Evolutionary conservation across 192 early-diverging fungal species (phyloP).

Genomic region (Coemansia sp.): DNA sequence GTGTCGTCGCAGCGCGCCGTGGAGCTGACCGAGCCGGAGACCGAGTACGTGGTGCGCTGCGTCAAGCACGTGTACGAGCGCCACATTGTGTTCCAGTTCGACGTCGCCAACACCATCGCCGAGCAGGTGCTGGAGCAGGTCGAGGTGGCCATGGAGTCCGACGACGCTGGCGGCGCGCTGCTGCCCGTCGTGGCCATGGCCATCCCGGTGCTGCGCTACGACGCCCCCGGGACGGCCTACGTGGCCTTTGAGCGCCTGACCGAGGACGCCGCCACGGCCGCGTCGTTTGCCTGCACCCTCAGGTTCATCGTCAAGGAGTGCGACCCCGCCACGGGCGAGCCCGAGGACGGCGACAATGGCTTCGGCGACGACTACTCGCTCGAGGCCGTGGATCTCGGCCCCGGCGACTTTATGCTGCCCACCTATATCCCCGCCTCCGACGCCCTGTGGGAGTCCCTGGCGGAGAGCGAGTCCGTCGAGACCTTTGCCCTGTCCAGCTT

Average conservation of each 20-base stretch:
- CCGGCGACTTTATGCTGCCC: constrained; percentile 89
- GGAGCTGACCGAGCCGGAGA: constrained; percentile 86
- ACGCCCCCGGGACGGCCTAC: constrained; percentile 76
- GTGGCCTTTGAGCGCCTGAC: constrained; percentile 78
- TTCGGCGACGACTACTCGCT: constrained; percentile 93
- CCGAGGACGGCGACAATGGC: constrained; percentile 79
- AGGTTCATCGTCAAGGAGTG: constrained; percentile 93
- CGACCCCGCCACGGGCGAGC: constrained; percentile 89
- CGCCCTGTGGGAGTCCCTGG: constrained; percentile 76
- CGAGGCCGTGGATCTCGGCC: constrained; percentile 81
- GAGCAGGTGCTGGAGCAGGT: constrained; percentile 92
- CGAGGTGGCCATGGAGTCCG: constrained; percentile 76
- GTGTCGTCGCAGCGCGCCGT: constrained; percentile 76
- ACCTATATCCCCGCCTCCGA: constrained; percentile 79
- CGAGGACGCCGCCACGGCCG: constrained; percentile 20
- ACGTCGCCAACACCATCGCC: constrained; percentile 91
- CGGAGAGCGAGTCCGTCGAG: constrained; percentile 76
- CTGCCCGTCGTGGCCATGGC: constrained; percentile 71
- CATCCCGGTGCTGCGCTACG: constrained; percentile 70
- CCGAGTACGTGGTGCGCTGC: constrained; percentile 90
- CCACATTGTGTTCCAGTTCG: constrained; percentile 96
- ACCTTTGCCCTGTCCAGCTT: constrained; percentile 83
- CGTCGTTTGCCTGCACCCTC: constrained; percentile 80
- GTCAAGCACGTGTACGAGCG: constrained; percentile 90
- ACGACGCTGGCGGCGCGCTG: constrained; percentile 55